Evolutionary conservation across 192 early-diverging fungal species (phyloP), one percentile per base, ranked within the genome.

Genomic region (Globomyces pollinis-pini): DNA sequence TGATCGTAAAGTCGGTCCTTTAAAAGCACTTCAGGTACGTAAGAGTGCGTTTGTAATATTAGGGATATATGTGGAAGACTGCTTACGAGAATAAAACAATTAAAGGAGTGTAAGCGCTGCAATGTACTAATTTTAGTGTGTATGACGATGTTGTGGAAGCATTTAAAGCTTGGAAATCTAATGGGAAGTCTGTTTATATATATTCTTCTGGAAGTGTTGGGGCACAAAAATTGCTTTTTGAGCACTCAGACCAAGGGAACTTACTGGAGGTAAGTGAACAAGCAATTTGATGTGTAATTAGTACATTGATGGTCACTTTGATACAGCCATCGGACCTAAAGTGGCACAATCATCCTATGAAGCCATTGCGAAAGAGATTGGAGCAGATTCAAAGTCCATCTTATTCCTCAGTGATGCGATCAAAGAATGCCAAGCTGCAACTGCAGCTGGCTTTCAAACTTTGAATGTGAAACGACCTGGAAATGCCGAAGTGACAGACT

Each of bases 181-280:
- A 61, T 3, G 79, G 75, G 21, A 73, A 78, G 38, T 75, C 74
- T 59, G 76, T 97, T 38, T 96, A 86, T 64, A 96, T 99, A 31
- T 99, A 97, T 78, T 96, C 93, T 24, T 96, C 93, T 58, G 96
- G 96, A 8, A 93, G 91, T 43, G 79, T 99, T 3, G 70, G 76
- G 32, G 96, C 94, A 0, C 96, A 99, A 59, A 97, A 97, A 70
- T 75, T 96, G 9, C 67, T 99, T 7, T 96, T 99, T 72, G 83
- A 85, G 12, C 84, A 79, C 62, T 86, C 86, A 1, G 80, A 86
- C 33, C 79, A 90, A 39, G 93, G 92, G 12, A 75, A 95, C 50
- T 50, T 98, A 38, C 70, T 81, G 21, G 62, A 84, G n/a, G n/a
- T n/a, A n/a, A n/a, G n/a, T n/a, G n/a, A n/a, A n/a, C n/a, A n/a